A percentile compares a stretch with the other conserved stretches of the same genome.
Evolutionary conservation across 495 filamentous ascomycete genomes (phyloP).

Genomic region (Talaromyces adpressus): DNA sequence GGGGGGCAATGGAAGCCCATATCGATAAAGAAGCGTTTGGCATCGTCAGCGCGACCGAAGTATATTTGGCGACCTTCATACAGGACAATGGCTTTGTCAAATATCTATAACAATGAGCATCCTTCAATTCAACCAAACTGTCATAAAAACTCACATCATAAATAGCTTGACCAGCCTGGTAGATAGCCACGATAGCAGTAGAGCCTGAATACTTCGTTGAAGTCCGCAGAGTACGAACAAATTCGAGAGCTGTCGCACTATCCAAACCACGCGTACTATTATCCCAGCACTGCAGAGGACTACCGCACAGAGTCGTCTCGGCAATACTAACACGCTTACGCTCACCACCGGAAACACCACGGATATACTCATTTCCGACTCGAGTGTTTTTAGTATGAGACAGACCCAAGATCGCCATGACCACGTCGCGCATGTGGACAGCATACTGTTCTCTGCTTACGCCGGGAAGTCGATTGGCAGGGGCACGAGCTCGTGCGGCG

Average conservation of each 20-base stretch:
- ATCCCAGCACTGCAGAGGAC: constrained; percentile 74
- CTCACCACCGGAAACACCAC: constrained; percentile 82
- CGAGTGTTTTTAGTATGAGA: constrained; percentile 48
- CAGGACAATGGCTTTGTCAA: constrained; percentile 56
- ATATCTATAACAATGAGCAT: constrained; percentile 18
- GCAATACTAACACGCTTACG: constrained; percentile 60
- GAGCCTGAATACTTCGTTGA: constrained; percentile 72
- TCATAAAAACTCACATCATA: constrained; percentile 41
- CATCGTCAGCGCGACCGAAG: constrained; percentile 54
- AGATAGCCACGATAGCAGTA: constrained; percentile 74
- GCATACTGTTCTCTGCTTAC: constrained; percentile 41
- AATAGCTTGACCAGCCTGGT: constrained; percentile 81
- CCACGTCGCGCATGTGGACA: constrained; percentile 48
- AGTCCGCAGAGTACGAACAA: constrained; percentile 63
- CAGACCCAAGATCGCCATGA: constrained; percentile 57
- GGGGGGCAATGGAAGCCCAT: constrained; percentile 59
- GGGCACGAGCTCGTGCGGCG: constrained; percentile 47
- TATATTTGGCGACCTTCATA: constrained; percentile 64
- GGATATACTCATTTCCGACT: constrained; percentile 74
- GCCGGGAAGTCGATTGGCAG: constrained; percentile 39
- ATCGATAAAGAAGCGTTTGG: constrained; percentile 57
- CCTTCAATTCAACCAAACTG: not conserved
- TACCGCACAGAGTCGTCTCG: constrained; percentile 57
- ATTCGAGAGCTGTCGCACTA: constrained; percentile 73
- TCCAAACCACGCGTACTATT: constrained; percentile 85